Percentiles rank a stretch among this genome's conserved stretches.
phyloP scores from a whole-genome alignment of 1,284 basidiomycete species.

The Sanghuangporus weigelae region DNA sequence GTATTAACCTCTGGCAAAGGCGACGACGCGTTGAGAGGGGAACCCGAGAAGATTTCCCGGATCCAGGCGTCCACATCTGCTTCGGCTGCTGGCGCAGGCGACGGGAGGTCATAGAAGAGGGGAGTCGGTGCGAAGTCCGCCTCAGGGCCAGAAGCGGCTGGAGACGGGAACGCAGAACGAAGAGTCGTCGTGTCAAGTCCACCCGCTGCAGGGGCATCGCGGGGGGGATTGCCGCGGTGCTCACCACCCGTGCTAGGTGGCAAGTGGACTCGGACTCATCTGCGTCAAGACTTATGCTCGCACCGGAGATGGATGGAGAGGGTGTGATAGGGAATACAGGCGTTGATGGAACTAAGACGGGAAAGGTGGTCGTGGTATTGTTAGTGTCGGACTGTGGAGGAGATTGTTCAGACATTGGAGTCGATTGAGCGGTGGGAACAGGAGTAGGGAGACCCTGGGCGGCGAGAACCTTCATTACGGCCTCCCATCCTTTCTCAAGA shows the following conservation, averaged over 20 bases:
- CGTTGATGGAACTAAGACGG: constrained; percentile 28
- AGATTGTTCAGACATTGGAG: constrained; percentile 23
- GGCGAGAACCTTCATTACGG: constrained; percentile 66
- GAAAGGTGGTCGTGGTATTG: constrained; percentile 29
- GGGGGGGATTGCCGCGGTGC: constrained; percentile 49
- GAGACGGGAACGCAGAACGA: constrained; percentile 21
- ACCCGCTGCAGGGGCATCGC: constrained; percentile 86
- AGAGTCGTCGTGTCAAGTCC: constrained; percentile 33
- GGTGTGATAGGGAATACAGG: constrained; percentile 29
- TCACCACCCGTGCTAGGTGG: constrained; percentile 94
- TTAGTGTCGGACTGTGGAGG: constrained; percentile 18
- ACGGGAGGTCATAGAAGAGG: neutral
- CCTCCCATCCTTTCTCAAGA: constrained; percentile 74
- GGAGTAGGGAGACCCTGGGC: constrained; percentile 52
- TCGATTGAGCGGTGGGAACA: constrained; percentile 24
- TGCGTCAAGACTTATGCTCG: constrained; percentile 23
- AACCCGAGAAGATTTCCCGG: constrained; percentile 60
- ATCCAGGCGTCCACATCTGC: constrained; percentile 58
- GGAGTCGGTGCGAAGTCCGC: constrained; percentile 24
- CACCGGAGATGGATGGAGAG: constrained; percentile 22
- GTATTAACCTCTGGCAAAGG: constrained; percentile 26
- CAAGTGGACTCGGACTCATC: constrained; percentile 60
- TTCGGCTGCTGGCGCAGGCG: constrained; percentile 39
- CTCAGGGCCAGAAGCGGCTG: constrained; percentile 25
- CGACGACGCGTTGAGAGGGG: constrained; percentile 36